Evolutionary conservation across 2,329 filamentous ascomycete species (phyloP), one percentile per base, ranked within the genome.

Genomic region (Penicillium hesseltinei): DNA sequence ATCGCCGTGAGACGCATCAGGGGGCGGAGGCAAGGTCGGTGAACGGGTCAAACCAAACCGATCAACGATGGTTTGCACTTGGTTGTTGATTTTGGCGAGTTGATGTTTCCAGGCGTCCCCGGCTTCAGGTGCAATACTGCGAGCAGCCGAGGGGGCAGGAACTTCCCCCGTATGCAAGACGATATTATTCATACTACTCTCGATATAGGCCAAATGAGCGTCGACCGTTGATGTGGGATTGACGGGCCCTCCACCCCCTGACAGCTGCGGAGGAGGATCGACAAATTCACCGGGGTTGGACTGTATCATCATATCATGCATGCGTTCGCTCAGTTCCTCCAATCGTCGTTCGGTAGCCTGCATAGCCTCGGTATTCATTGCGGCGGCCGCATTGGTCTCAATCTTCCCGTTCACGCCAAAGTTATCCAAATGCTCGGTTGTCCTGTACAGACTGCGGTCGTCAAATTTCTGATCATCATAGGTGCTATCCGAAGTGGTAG

Each of bases 381-480:
- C 47, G 43, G 61, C 45, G 19, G 54, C 33, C 23, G 62, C 42
- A 42, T 60, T 67, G 19, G 39, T 61, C 43, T 62, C 62, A 27
- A 59, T 63, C 21, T 63, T 58, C 55, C 67, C 54, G 51, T 66
- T 50, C 68, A 65, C 58, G 56, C 57, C 71, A 59, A 70, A 72
- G 42, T 78, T 81, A 61, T 89, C 85, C 21, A 87, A 73, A 57
- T 84, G 82, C 63, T 91, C 89, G 6, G 88, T 82, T 11, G 87
- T 82, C 51, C 83, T 80, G 69, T 92, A 94, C 8, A 91, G 77
- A 68, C 86, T 90, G 57, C 86, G 82, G 62, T 94, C 90, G 67
- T 95, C 90, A 66, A 96, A 92, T 47, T 88, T 83, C 57, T 84
- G 83, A 50, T 83, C 81, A 49, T 82, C 82, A 67, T 90, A 88